A percentile compares a stretch with the other conserved stretches of the same genome.
Conservation (phyloP, 257 asterid species). For the Cinchona pubescens region DNA sequence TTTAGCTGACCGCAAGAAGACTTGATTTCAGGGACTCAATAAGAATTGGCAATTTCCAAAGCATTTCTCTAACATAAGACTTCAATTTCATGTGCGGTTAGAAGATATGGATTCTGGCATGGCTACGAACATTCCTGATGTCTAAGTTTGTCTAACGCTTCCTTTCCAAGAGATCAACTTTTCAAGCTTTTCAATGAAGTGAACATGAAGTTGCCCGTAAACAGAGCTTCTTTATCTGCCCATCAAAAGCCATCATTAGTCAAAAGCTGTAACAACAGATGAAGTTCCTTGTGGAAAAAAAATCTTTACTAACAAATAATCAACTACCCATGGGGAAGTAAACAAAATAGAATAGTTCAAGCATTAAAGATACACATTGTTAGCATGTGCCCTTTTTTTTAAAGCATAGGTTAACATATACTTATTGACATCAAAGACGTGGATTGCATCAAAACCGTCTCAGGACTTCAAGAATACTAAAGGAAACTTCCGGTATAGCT, state of each 20-base stretch:
- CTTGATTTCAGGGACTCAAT: neutral
- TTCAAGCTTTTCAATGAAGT: slow-evolving; percentile 43
- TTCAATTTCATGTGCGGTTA: slow-evolving; percentile 5
- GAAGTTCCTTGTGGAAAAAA: neutral
- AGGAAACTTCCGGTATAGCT: neutral
- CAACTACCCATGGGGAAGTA: neutral
- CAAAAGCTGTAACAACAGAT: neutral
- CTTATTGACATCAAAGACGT: neutral
- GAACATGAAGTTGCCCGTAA: slow-evolving; percentile 81
- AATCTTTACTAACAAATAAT: neutral
- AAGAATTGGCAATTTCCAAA: neutral
- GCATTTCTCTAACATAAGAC: neutral
- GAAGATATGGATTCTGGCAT: slow-evolving; percentile 5
- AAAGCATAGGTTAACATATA: too few relatives aligned
- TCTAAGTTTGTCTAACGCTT: slow-evolving; percentile 12
- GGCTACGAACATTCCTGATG: neutral
- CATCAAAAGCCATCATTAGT: slow-evolving; percentile 15
- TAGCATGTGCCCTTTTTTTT: too few relatives aligned
- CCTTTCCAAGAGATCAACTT: slow-evolving; percentile 22
- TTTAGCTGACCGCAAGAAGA: too few relatives aligned
- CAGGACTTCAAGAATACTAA: neutral
- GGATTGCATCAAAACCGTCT: neutral
- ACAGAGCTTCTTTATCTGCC: slow-evolving; percentile 73
- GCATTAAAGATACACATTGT: neutral
- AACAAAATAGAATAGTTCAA: neutral